Evolutionary conservation across 169 alveolate species (phyloP).

Genomic region (Plasmodium ovale): DNA sequence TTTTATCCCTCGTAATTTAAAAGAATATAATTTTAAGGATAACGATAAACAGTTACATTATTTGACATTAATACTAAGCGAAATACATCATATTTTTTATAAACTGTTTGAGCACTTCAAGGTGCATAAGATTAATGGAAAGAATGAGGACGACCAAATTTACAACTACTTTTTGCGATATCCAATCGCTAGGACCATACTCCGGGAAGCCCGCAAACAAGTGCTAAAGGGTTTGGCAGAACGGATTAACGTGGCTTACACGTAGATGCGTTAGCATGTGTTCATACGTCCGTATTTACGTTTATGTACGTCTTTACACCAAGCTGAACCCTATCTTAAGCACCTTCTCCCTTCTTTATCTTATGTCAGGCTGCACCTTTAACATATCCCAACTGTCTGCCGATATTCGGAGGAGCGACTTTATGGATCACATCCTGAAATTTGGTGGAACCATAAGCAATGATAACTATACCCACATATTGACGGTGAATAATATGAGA

Average conservation of each 20-base stretch:
- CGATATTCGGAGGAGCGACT: conserved; percentile 61
- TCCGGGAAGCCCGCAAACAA: conserved; percentile 35
- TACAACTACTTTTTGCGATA: conserved; percentile 66
- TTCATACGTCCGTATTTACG: background rate
- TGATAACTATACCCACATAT: conserved; percentile 29
- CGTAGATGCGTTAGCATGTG: too few species aligned
- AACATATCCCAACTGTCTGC: conserved; percentile 41
- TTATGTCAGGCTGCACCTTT: conserved; percentile 25
- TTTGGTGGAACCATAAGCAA: conserved; percentile 52
- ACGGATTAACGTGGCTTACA: too few species aligned
- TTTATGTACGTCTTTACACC: background rate
- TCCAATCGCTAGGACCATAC: conserved; percentile 43
- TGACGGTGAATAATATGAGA: conserved; percentile 28
- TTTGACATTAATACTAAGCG: conserved; percentile 25
- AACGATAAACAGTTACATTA: conserved; percentile 63
- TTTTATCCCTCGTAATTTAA: conserved; percentile 55
- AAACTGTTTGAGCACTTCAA: conserved; percentile 43
- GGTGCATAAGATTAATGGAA: conserved; percentile 28
- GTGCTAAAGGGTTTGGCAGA: conserved; percentile 53
- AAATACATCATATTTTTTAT: conserved; percentile 59
- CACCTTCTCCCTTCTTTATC: background rate
- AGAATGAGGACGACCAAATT: conserved; percentile 30
- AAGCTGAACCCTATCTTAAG: background rate
- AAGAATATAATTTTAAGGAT: conserved; percentile 34
- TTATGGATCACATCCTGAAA: conserved; percentile 43